A percentile compares a stretch with the other conserved stretches of the same genome.
These are phyloP conservation scores for Dictyostelium intermedium DNA, from an alignment of 78 protist genomes.

Conservation along the genomic window DNA sequence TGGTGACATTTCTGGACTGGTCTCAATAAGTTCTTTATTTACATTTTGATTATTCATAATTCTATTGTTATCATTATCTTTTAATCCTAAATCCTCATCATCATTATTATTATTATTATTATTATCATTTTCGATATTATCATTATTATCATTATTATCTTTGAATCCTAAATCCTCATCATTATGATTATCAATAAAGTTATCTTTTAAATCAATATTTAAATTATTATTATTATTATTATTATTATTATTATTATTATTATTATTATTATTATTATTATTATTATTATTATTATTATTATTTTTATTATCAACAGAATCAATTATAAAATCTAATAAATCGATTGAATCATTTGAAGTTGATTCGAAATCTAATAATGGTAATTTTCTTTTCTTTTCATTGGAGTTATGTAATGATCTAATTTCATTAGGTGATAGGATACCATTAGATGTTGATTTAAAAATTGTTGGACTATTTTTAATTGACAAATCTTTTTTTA, in stretches of 20 bases:
- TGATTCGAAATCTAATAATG: background rate
- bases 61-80: background rate
- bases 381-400: conserved; percentile 14
- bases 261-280: background rate
- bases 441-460: background rate
- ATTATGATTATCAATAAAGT: background rate
- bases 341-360: background rate
- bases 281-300: background rate
- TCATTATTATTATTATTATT: background rate
- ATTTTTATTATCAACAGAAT: background rate
- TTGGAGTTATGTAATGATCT: background rate
- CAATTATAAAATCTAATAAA: background rate
- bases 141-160: background rate
- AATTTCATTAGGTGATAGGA: background rate
- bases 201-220: background rate
- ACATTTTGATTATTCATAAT: background rate
- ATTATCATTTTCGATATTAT: background rate
- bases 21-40: background rate
- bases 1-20: background rate
- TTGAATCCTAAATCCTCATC: too few relatives aligned
- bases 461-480: background rate
- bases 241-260: background rate
- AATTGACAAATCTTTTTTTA: background rate
- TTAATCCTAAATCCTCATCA: background rate
- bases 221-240: background rate